Conservation (phyloP, 2,329 filamentous ascomycete genomes). For the Colletotrichum godetiae region DNA sequence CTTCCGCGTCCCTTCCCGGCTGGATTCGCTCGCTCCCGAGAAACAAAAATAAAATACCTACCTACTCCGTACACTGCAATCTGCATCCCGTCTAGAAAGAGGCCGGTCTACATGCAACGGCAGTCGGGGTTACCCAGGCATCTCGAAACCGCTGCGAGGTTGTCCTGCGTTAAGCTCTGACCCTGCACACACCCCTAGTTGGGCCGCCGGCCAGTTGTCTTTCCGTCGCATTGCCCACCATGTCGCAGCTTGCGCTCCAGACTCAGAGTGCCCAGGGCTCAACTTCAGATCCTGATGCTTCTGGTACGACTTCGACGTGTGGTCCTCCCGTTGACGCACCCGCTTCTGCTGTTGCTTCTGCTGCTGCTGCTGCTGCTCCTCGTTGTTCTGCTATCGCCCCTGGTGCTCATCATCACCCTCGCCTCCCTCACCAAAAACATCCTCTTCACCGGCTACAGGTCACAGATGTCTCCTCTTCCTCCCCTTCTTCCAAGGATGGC, state of each 20-base stretch:
- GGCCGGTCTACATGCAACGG: constrained; percentile 54
- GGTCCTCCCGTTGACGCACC: constrained; percentile 18
- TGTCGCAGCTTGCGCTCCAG: constrained; percentile 64
- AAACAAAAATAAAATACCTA: constrained; percentile 10
- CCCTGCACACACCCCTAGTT: constrained; percentile 43
- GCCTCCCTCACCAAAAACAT: constrained; percentile 36
- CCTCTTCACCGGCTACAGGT: constrained; percentile 34
- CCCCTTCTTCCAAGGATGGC: constrained; percentile 52
- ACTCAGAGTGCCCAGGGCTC: constrained; percentile 52
- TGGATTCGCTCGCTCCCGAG: constrained; percentile 25
- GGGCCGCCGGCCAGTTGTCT: constrained; percentile 39
- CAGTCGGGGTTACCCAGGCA: constrained; percentile 57
- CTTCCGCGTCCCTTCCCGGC: constrained; percentile 8
- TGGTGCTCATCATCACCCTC: constrained; percentile 22
- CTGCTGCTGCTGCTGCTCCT: constrained; percentile 3
- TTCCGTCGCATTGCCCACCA: constrained; percentile 56
- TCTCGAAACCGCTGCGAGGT: constrained; percentile 48
- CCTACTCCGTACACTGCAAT: not conserved
- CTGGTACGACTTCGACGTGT: constrained; percentile 12
- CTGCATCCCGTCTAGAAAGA: not conserved
- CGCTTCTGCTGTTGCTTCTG: constrained; percentile 18
- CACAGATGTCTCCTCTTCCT: constrained; percentile 14
- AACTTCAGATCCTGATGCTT: constrained; percentile 39
- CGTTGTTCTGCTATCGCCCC: not conserved
- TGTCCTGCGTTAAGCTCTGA: constrained; percentile 47